Percentiles rank a stretch among this genome's conserved stretches.
phyloP scores from a whole-genome alignment of 805 yeast genomes.

The Nakazawaea siamensis region DNA sequence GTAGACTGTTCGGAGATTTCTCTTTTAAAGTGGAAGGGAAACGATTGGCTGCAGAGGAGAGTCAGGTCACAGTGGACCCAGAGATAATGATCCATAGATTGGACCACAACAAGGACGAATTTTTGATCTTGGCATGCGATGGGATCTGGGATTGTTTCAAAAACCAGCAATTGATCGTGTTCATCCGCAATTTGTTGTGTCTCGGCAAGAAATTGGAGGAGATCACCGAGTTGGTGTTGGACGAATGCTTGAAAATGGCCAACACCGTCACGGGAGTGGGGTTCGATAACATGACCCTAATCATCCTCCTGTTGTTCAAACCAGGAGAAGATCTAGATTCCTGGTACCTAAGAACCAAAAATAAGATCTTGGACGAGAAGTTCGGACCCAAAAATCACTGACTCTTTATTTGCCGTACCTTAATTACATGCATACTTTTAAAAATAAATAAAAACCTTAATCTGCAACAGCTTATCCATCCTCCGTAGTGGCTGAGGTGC shows the following conservation, averaged over 20 bases:
- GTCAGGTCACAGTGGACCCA: slow-evolving; percentile 75
- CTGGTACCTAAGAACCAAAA: slow-evolving; percentile 53
- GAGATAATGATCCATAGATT: slow-evolving; percentile 55
- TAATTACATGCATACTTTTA: too few species aligned
- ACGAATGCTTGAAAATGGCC: slow-evolving; percentile 63
- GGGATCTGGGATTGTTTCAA: slow-evolving; percentile 76
- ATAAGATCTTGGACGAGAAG: slow-evolving; percentile 25
- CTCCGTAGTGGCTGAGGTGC: too few species aligned
- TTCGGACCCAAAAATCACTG: slow-evolving; percentile 18
- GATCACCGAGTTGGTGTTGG: slow-evolving; percentile 50
- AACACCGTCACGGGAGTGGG: slow-evolving; percentile 72
- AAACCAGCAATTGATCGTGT: slow-evolving; percentile 42
- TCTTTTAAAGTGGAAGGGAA: slow-evolving; percentile 29
- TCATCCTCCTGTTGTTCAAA: slow-evolving; percentile 57
- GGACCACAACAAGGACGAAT: slow-evolving; percentile 43
- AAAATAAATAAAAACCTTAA: too few species aligned
- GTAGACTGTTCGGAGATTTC: slow-evolving; percentile 64
- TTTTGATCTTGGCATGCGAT: slow-evolving; percentile 69
- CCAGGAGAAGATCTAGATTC: slow-evolving; percentile 31
- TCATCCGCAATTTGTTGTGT: slow-evolving; percentile 49
- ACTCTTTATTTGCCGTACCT: too few species aligned
- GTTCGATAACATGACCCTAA: slow-evolving; percentile 73
- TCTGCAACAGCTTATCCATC: too few species aligned
- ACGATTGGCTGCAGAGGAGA: slow-evolving; percentile 38
- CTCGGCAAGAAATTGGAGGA: slow-evolving; percentile 51